Conservation (phyloP, 441 rosid species). For the Aleurites moluccanus region DNA sequence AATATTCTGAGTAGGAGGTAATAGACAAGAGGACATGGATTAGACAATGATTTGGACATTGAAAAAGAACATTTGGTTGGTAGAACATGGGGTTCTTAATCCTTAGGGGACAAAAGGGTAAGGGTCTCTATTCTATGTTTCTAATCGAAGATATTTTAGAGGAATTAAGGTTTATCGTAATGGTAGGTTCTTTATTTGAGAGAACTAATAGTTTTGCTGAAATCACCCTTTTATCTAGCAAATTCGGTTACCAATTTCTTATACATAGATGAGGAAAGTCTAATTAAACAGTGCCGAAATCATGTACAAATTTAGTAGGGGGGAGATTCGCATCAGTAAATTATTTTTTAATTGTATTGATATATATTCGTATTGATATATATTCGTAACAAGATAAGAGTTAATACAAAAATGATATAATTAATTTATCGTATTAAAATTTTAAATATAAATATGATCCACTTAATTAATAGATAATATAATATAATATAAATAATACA, state of each 20-base stretch:
- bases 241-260: not conserved
- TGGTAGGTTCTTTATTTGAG: not conserved
- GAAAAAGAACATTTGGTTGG: constrained; percentile 6
- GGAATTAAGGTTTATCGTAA: not conserved
- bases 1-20: not conserved
- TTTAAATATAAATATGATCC: too few relatives aligned
- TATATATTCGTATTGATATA: too few relatives aligned
- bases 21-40: constrained; percentile 18
- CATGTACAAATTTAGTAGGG: too few relatives aligned
- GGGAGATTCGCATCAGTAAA: too few relatives aligned
- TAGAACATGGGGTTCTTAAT: constrained; percentile 42
- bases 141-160: constrained; percentile 6
- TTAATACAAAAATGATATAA: too few relatives aligned
- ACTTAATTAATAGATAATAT: too few relatives aligned
- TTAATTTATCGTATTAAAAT: too few relatives aligned
- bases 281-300: too few relatives aligned
- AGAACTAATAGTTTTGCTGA: not conserved
- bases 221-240: not conserved
- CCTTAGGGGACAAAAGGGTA: constrained; percentile 31
- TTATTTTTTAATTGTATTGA: too few relatives aligned
- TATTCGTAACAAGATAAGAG: too few relatives aligned
- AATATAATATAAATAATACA: too few relatives aligned
- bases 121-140: constrained; percentile 21
- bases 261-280: too few relatives aligned
- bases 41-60: constrained; percentile 31